These are phyloP conservation scores for Acidomyces sp. DNA, from an alignment of 495 filamentous ascomycete species.

Conservation along the genomic window DNA sequence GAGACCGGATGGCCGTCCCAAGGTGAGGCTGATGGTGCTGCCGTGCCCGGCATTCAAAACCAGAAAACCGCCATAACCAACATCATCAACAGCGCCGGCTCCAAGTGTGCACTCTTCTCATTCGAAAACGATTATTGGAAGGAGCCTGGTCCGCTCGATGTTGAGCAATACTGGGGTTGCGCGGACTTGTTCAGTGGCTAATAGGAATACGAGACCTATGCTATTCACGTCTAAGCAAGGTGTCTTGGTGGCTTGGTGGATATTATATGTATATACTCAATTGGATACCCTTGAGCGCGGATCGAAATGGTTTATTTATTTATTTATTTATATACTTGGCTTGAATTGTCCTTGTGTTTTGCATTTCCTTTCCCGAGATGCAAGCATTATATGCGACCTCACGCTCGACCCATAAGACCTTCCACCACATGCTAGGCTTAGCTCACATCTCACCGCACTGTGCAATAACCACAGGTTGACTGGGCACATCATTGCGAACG, in stretches of 20 bases:
- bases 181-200: slow-evolving; percentile 7
- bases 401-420: too few relatives aligned
- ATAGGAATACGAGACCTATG: too few relatives aligned
- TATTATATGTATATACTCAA: too few relatives aligned
- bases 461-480: slow-evolving; percentile 68
- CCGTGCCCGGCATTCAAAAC: slow-evolving; percentile 50
- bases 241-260: too few relatives aligned
- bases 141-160: slow-evolving; percentile 47
- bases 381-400: too few relatives aligned
- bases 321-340: too few relatives aligned
- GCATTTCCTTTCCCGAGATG: too few relatives aligned
- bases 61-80: slow-evolving; percentile 58
- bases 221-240: too few relatives aligned
- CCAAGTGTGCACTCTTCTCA: slow-evolving; percentile 62
- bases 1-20: slow-evolving; percentile 83
- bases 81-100: slow-evolving; percentile 45
- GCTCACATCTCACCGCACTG: slow-evolving; percentile 59
- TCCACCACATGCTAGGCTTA: background rate
- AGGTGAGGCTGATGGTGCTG: slow-evolving; percentile 56
- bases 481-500: slow-evolving; percentile 59
- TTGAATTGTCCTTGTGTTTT: too few relatives aligned
- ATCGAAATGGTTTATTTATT: too few relatives aligned
- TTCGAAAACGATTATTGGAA: slow-evolving; percentile 78
- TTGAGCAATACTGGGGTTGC: slow-evolving; percentile 62
- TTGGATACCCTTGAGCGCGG: too few relatives aligned